These are phyloP conservation scores for Fagopyrum esculentum DNA, from an alignment of 148 eudicot species.

Conservation along the genomic window DNA sequence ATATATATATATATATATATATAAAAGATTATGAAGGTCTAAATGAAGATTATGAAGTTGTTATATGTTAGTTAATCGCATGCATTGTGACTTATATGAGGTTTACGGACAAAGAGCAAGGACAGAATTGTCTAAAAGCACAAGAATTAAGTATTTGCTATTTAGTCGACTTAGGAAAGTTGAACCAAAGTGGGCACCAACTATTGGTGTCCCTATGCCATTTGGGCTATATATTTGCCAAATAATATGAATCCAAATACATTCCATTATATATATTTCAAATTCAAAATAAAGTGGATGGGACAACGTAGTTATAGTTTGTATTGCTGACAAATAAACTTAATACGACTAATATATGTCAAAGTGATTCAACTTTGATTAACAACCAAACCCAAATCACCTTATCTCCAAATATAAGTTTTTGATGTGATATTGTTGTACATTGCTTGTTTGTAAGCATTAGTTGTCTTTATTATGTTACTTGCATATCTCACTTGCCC, in stretches of 20 bases:
- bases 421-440: conserved; percentile 4
- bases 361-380: background rate
- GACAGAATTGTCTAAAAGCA: background rate
- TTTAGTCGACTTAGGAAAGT: background rate
- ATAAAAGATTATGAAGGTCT: too few species aligned
- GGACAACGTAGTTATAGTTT: background rate
- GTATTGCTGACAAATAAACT: background rate
- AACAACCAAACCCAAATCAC: background rate
- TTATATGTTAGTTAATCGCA: background rate
- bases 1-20: too few species aligned
- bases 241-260: conserved; percentile 5
- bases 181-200: conserved; percentile 6
- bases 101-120: conserved; percentile 8
- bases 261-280: background rate
- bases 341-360: background rate
- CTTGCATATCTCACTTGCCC: conserved; percentile 9
- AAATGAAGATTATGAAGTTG: background rate
- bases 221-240: conserved; percentile 11
- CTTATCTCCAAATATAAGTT: conserved; percentile 7
- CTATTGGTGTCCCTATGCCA: conserved; percentile 9
- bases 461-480: background rate
- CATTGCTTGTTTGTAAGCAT: conserved; percentile 11
- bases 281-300: background rate
- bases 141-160: background rate
- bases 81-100: background rate